These are phyloP conservation scores for Suillus americanus DNA, from an alignment of 768 basidiomycete species.

Conservation along the genomic window DNA sequence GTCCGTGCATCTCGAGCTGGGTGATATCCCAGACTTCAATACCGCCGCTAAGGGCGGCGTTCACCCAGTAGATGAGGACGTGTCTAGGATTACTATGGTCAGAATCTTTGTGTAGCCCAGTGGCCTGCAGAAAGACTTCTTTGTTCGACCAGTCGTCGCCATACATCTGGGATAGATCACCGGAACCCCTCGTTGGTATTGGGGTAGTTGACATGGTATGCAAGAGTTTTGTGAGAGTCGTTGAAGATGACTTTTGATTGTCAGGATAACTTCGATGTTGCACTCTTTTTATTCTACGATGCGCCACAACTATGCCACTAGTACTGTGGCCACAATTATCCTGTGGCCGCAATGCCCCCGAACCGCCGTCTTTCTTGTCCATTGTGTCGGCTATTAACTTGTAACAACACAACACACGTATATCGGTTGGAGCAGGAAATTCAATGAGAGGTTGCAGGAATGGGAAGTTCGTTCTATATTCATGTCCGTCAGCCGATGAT, in stretches of 20 bases:
- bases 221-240: not conserved
- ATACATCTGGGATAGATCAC: not conserved
- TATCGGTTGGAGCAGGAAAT: not conserved
- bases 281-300: not conserved
- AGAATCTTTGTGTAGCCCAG: slow-evolving; percentile 1
- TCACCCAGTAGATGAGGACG: slow-evolving; percentile 28
- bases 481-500: slow-evolving; percentile 1
- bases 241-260: not conserved
- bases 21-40: slow-evolving; percentile 29
- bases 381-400: not conserved
- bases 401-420: not conserved
- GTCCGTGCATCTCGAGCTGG: slow-evolving; percentile 19
- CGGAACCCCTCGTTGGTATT: not conserved
- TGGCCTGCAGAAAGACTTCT: slow-evolving; percentile 22
- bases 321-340: not conserved
- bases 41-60: slow-evolving; percentile 21
- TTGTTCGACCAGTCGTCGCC: slow-evolving; percentile 26
- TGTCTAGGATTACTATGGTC: slow-evolving; percentile 4
- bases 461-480: not conserved
- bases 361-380: not conserved
- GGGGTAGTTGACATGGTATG: not conserved
- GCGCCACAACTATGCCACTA: not conserved
- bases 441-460: not conserved
- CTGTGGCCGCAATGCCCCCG: not conserved
- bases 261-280: not conserved